These are phyloP conservation scores for Lactarius hatsudake DNA, from an alignment of 768 basidiomycete species.

Conservation along the genomic window DNA sequence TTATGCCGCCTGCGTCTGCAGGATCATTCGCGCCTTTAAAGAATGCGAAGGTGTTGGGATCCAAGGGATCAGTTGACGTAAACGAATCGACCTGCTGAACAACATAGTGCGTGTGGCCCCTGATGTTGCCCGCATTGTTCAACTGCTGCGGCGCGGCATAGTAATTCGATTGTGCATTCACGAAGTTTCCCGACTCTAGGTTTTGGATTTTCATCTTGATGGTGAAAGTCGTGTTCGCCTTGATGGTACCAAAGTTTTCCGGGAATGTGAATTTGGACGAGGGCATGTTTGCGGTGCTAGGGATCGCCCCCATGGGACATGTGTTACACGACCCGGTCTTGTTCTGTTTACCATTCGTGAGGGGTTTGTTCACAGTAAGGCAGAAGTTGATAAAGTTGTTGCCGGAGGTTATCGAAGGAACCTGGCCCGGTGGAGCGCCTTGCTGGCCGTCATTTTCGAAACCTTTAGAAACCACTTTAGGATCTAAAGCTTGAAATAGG, in stretches of 20 bases:
- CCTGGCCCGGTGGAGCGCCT: conserved; percentile 41
- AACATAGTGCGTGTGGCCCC: conserved; percentile 58
- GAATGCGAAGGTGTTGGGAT: conserved; percentile 56
- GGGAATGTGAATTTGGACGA: conserved; percentile 45
- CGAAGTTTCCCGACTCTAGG: conserved; percentile 48
- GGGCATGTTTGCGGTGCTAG: conserved; percentile 44
- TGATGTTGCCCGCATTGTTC: conserved; percentile 41
- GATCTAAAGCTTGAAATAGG: conserved; percentile 38
- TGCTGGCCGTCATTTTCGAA: conserved; percentile 52
- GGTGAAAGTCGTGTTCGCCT: conserved; percentile 44
- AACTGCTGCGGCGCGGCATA: conserved; percentile 51
- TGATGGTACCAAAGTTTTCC: conserved; percentile 40
- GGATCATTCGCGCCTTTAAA: conserved; percentile 54
- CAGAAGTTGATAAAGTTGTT: conserved; percentile 73
- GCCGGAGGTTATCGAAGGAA: conserved; percentile 47
- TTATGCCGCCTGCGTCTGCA: conserved; percentile 40
- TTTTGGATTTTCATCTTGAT: conserved; percentile 40
- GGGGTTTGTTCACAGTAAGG: conserved; percentile 34
- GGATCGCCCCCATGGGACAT: conserved; percentile 43
- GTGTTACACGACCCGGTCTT: conserved; percentile 40
- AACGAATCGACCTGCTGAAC: conserved; percentile 46
- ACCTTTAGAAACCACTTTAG: conserved; percentile 43
- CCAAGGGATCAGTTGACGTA: conserved; percentile 41
- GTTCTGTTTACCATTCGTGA: conserved; percentile 47
- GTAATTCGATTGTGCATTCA: conserved; percentile 48